Percentiles rank a stretch among this genome's conserved stretches.
Conservation (phyloP, 257 asterid species). For the Craterostigma plantagineum region DNA sequence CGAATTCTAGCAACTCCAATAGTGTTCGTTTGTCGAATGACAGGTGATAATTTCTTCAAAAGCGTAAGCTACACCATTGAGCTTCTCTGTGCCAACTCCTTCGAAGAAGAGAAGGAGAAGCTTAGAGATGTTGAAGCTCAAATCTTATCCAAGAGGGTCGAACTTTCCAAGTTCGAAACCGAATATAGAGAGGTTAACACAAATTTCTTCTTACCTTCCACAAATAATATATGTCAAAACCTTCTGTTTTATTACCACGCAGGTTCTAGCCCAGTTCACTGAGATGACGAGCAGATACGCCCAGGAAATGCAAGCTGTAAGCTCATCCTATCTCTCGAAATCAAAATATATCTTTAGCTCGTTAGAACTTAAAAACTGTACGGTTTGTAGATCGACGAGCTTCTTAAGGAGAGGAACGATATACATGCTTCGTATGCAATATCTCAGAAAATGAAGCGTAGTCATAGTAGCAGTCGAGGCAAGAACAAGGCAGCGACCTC, state of each 20-base stretch:
- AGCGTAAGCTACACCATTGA: slow-evolving; percentile 76
- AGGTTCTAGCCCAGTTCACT: slow-evolving; percentile 92
- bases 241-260: not conserved
- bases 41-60: slow-evolving; percentile 94
- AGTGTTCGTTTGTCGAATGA: not conserved
- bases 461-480: slow-evolving; percentile 48
- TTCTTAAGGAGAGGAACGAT: slow-evolving; percentile 74
- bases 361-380: slow-evolving; percentile 6
- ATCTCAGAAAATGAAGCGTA: slow-evolving; percentile 43
- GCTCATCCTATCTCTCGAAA: slow-evolving; percentile 9
- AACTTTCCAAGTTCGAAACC: slow-evolving; percentile 79
- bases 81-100: slow-evolving; percentile 55
- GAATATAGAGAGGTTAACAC: slow-evolving; percentile 78
- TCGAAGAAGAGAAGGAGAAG: slow-evolving; percentile 57
- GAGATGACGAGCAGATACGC: slow-evolving; percentile 97
- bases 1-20: not conserved
- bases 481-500: slow-evolving; percentile 38
- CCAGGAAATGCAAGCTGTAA: slow-evolving; percentile 87
- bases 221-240: not conserved
- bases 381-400: slow-evolving; percentile 61
- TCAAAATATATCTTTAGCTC: not conserved
- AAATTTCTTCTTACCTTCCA: not conserved
- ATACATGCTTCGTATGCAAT: slow-evolving; percentile 68
- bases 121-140: slow-evolving; percentile 75
- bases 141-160: slow-evolving; percentile 75